These are phyloP conservation scores for Vigna radiata DNA, from an alignment of 306 rosid genomes.

Conservation along the genomic window DNA sequence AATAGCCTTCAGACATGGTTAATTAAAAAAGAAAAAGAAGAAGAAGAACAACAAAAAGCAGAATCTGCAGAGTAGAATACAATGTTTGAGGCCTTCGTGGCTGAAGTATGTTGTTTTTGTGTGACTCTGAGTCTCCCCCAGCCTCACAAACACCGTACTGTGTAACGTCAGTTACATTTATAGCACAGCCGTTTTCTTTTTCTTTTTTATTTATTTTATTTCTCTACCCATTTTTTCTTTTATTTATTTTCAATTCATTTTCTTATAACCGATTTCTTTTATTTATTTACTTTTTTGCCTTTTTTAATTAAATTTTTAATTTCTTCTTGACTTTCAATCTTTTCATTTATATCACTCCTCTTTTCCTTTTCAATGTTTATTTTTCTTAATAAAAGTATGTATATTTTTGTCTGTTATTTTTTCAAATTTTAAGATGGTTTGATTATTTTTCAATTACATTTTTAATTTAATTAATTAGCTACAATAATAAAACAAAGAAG, in stretches of 20 bases:
- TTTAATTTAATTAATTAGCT: no score
- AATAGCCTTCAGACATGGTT: slow-evolving; percentile 79
- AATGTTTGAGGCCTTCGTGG: neutral
- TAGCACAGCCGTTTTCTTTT: neutral
- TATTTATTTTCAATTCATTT: neutral
- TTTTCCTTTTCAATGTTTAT: no score
- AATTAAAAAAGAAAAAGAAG: neutral
- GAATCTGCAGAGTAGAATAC: neutral
- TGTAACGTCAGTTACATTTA: neutral
- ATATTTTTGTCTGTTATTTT: no score
- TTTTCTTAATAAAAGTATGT: no score
- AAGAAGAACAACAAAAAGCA: neutral
- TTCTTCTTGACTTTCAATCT: no score
- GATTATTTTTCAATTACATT: no score
- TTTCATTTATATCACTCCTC: no score
- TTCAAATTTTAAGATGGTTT: no score
- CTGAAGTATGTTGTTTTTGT: neutral
- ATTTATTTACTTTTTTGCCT: no score
- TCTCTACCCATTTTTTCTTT: no score
- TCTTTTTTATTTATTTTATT: neutral
- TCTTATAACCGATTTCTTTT: neutral
- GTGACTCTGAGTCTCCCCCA: neutral
- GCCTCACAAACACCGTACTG: neutral
- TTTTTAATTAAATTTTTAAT: no score
- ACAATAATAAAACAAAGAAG: no score